phyloP scores from a whole-genome alignment of 768 basidiomycete genomes.

The Auricularia heimuer region DNA sequence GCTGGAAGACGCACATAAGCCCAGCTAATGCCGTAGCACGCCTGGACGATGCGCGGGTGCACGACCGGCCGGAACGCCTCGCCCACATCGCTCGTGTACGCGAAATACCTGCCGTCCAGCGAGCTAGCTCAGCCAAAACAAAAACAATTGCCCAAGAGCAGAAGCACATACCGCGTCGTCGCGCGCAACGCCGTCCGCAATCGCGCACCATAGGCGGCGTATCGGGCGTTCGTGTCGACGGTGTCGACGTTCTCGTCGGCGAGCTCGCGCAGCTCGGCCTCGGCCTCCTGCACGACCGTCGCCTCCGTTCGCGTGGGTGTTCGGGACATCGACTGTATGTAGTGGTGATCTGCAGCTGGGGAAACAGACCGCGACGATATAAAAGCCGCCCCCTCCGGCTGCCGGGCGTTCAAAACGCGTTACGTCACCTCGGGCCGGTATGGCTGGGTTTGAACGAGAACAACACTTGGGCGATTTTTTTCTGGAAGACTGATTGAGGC shows the following conservation, averaged over 20 bases:
- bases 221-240: conserved; percentile 58
- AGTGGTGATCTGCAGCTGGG: no score
- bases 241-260: conserved; percentile 56
- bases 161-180: conserved; percentile 52
- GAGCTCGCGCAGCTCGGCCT: conserved; percentile 27
- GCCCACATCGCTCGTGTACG: conserved; percentile 24
- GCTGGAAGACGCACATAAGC: conserved; percentile 40
- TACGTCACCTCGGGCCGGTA: no score
- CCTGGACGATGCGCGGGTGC: conserved; percentile 57
- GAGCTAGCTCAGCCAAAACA: conserved; percentile 14
- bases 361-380: no score
- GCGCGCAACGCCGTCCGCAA: conserved; percentile 67
- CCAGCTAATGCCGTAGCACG: conserved; percentile 78
- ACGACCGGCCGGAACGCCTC: conserved; percentile 78
- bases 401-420: no score
- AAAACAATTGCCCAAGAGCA: conserved; percentile 40
- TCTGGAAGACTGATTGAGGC: no score
- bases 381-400: no score
- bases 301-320: conserved; percentile 7
- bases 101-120: background rate
- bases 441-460: no score
- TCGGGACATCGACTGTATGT: no score
- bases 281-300: conserved; percentile 39
- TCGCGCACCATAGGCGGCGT: conserved; percentile 71
- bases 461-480: no score